Conservation (phyloP, 306 rosid genomes). For the Hippophae tibetana region DNA sequence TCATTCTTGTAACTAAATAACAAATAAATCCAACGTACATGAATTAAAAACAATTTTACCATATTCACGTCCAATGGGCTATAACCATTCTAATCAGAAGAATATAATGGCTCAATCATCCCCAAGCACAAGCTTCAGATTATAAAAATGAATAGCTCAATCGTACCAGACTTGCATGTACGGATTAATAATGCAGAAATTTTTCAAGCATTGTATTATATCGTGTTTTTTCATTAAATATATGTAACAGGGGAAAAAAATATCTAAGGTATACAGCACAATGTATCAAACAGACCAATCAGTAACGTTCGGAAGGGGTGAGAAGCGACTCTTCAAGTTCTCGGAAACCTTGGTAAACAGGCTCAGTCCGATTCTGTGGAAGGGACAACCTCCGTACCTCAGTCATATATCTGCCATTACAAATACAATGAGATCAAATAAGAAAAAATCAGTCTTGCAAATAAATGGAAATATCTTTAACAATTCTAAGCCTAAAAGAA, state of each 20-base stretch:
- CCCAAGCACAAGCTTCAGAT: no score
- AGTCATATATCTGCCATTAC: conserved; percentile 67
- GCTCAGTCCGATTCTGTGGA: conserved; percentile 75
- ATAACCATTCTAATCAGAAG: no score
- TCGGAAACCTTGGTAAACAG: conserved; percentile 64
- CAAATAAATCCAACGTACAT: no score
- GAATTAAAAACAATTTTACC: no score
- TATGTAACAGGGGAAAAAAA: conserved; percentile 20
- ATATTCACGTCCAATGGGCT: no score
- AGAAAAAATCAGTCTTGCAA: conserved; percentile 3
- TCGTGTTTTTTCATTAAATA: conserved; percentile 4
- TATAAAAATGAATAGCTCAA: no score
- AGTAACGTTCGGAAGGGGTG: conserved; percentile 61
- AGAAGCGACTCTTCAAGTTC: conserved; percentile 90
- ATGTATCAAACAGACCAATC: conserved; percentile 28
- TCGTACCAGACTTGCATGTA: no score
- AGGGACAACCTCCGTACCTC: conserved; percentile 86
- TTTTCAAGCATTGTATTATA: no score
- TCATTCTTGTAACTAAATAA: no score
- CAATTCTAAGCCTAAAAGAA: not conserved
- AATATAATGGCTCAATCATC: no score
- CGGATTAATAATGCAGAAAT: no score
- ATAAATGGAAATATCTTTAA: not conserved
- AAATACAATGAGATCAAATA: conserved; percentile 14
- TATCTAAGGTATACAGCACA: conserved; percentile 30